Base-by-base conservation (phyloP, 2,329 filamentous ascomycete genomes). In the Fonsecaea nubica region DNA sequence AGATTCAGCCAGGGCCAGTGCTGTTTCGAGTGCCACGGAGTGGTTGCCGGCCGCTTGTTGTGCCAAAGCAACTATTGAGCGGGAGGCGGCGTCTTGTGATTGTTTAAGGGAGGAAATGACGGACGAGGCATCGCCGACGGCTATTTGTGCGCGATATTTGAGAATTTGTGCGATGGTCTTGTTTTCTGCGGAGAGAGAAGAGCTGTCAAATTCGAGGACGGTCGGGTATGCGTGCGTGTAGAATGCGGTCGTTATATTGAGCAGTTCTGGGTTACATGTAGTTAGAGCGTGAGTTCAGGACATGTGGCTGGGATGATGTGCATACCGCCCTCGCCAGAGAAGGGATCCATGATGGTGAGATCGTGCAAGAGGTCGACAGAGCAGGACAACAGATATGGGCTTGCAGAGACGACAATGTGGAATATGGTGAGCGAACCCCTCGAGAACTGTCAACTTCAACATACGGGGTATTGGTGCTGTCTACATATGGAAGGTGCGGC, bases 121-220 rank as follows among this genome's bases (percentile, higher is more conserved):
- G 70, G 90, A 86, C 69, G 89, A 83, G 68, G 89, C 86, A 76
- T 96, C 88, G 62, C 92, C 92, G 7, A 94, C 86, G 59, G 93
- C 93, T 75, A 97, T 88, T 76, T 90, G 90, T 52, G 94, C 89
- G 77, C 95, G 92, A 70, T 94, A 87, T 77, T 90, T 85, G 63
- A 98, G 87, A 53, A 97, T 82, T 65, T 89, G 89, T 48, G 92
- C 91, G 50, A 92, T 87, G 13, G 93, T 84, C 55, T 85, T 84
- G 81, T 97, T 97, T 74, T 90, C 88, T 70, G 89, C 73, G 53
- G 92, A 95, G 76, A 98, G 90, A 66, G 89, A 84, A 5, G 90
- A 88, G 52, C 89, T 90, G 79, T 96, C 90, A 81, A 93, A 96
- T 81, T 95, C 90, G 79, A 96, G 80, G 70, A 96, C 93, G 76